Base-by-base conservation (phyloP, 2,329 filamentous ascomycete genomes). In the Phyllosticta citriasiana region DNA sequence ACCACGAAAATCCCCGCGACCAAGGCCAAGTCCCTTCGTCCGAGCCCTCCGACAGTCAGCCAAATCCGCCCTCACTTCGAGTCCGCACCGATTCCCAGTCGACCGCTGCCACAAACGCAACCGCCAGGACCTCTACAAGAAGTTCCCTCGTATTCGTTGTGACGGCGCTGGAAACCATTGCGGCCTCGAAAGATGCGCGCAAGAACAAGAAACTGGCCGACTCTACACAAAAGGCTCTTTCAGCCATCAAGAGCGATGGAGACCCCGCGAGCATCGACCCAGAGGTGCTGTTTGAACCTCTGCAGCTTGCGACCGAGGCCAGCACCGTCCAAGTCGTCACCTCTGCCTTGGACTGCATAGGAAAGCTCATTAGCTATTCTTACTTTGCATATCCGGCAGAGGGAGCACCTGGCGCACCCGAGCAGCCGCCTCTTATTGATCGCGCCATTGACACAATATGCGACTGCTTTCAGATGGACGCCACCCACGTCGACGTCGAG, bases 391-490 rank as follows among this genome's bases (percentile, higher is more conserved):
- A 90, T 57, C 83, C 87, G 40, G 70, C 75, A 47, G 76, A 78
- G n/a, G 75, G 67, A 60, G 74, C 71, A 25, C 67, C 71, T 65
- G 69, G 72, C 53, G 66, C 65, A 62, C 63, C 65, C 61, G 70
- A 73, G 50, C 67, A 79, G 51, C 80, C 88, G 3, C 92, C 93
- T 16, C 80, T 99, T 66, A 99, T 99, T 71, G 95, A 99, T 77
- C 85, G 93, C 66, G 94, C 95, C 63, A 99, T 99, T 70, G 95
- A 99, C 76, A 96, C 94, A 40, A 99, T 99, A 79, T 99, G 94
- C 80, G 93, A 97, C 72, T 99, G 94, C 74, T 99, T 99, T 72
- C 92, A 97, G 72, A 93, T 94, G 71, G 94, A 99, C 77, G 89
- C 89, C 1, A 99, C 95, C 0, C 87, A 91, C 3, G 83, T 88